A percentile compares a stretch with the other conserved stretches of the same genome.
These are phyloP conservation scores for Nicotiana noctiflora DNA, from an alignment of 257 asterid species.

Conservation along the genomic window DNA sequence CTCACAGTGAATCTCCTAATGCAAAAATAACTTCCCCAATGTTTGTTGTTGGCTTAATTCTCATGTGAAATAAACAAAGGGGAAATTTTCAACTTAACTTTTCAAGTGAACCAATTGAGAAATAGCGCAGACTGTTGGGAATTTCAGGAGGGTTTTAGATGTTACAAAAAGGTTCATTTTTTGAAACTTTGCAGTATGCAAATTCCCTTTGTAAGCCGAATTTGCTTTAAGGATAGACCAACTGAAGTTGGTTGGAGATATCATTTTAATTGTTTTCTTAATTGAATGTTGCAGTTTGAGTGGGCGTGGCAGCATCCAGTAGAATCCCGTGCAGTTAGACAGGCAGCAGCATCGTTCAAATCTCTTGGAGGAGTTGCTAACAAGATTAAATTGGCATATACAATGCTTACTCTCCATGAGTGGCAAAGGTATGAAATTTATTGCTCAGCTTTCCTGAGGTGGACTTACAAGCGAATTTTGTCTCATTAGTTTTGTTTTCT, in stretches of 20 bases:
- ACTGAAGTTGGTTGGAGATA: not conserved
- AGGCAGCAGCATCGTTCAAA: constrained; percentile 61
- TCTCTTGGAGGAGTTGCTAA: constrained; percentile 73
- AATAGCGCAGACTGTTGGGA: not conserved
- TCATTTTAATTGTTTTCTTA: not conserved
- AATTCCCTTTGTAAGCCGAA: not conserved
- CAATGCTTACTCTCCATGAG: constrained; percentile 81
- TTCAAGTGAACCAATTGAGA: not conserved
- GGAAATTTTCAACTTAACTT: not conserved
- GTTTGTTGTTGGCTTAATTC: not conserved
- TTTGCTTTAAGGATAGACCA: not conserved
- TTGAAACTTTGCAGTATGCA: not conserved
- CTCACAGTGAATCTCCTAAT: not conserved
- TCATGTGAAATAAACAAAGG: not conserved
- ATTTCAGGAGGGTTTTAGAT: not conserved
- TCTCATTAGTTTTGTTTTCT: not conserved
- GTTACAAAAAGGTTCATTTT: not conserved
- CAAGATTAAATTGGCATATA: constrained; percentile 74
- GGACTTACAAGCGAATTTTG: not conserved
- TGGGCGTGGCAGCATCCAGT: constrained; percentile 99
- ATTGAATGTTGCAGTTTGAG: constrained; percentile 57
- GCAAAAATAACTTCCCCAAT: not conserved
- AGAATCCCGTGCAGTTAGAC: constrained; percentile 78
- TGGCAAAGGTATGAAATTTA: constrained; percentile 61
- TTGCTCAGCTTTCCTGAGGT: not conserved